Conservation (phyloP, 345 rosid genomes). For the Arabidopsis arenosa region DNA sequence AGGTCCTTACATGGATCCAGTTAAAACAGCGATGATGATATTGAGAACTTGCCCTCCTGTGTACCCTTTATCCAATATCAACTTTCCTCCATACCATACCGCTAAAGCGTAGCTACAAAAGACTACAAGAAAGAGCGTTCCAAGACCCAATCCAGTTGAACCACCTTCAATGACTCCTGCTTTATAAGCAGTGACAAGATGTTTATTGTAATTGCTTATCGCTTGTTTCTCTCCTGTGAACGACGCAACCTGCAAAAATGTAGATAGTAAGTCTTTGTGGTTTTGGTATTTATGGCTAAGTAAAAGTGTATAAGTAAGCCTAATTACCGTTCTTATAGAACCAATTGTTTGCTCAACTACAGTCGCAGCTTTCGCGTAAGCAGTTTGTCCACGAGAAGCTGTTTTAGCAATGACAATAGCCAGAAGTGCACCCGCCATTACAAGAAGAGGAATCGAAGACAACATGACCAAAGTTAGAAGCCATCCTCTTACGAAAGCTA, state of each 20-base stretch:
- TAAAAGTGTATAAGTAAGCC: background rate
- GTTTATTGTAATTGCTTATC: slow-evolving; percentile 59
- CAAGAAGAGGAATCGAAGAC: slow-evolving; percentile 70
- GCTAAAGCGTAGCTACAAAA: slow-evolving; percentile 74
- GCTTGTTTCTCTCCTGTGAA: slow-evolving; percentile 92
- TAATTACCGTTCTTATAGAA: slow-evolving; percentile 76
- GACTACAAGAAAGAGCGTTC: slow-evolving; percentile 48
- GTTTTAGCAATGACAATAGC: slow-evolving; percentile 60
- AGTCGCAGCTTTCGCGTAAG: slow-evolving; percentile 75
- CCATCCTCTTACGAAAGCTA: slow-evolving; percentile 87
- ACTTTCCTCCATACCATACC: slow-evolving; percentile 80
- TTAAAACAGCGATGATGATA: slow-evolving; percentile 74
- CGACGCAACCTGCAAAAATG: slow-evolving; percentile 71
- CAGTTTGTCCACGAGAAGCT: slow-evolving; percentile 69
- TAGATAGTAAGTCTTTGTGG: slow-evolving; percentile 15
- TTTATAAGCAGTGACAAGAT: slow-evolving; percentile 63
- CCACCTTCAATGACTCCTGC: slow-evolving; percentile 71
- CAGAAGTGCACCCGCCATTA: slow-evolving; percentile 61
- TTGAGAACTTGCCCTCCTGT: slow-evolving; percentile 71
- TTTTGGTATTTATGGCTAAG: background rate
- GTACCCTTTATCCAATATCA: slow-evolving; percentile 78
- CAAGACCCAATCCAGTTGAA: slow-evolving; percentile 75
- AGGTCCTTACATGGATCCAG: slow-evolving; percentile 74
- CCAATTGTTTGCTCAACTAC: slow-evolving; percentile 82
- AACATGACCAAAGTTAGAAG: slow-evolving; percentile 81